Conservation (phyloP, 805 yeast genomes). For the Lipomyces chichibuensis region DNA sequence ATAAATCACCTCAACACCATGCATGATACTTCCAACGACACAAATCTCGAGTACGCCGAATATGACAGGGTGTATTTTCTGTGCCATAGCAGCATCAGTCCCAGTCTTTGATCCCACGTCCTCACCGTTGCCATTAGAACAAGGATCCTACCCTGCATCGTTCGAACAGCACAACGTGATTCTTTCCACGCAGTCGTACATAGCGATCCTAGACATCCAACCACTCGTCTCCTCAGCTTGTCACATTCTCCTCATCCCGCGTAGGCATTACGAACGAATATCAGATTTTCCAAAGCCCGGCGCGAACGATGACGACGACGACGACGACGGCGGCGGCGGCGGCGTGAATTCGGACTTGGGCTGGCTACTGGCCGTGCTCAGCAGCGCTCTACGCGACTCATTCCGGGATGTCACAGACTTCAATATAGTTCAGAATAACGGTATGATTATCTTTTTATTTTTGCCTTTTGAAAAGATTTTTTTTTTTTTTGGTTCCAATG, state of each 20-base stretch:
- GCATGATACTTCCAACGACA: background rate
- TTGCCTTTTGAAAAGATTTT: too few relatives aligned
- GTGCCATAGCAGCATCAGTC: background rate
- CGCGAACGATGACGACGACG: constrained; percentile 17
- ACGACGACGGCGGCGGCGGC: constrained; percentile 5
- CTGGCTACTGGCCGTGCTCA: constrained; percentile 39
- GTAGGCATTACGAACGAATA: constrained; percentile 41
- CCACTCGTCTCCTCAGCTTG: constrained; percentile 45
- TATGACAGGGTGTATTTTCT: background rate
- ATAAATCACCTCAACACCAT: too few relatives aligned
- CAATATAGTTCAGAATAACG: constrained; percentile 55
- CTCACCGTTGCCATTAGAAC: too few relatives aligned
- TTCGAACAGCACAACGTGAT: constrained; percentile 8
- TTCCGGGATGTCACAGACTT: constrained; percentile 39
- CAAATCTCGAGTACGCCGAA: background rate
- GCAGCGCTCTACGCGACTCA: constrained; percentile 36
- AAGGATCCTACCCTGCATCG: background rate
- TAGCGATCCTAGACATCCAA: constrained; percentile 46
- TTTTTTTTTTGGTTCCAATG: too few relatives aligned
- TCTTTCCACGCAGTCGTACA: constrained; percentile 17
- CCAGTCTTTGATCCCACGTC: background rate
- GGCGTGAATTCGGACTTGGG: constrained; percentile 37
- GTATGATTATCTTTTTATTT: constrained; percentile 50
- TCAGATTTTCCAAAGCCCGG: constrained; percentile 39
- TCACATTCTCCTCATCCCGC: constrained; percentile 45